phyloP scores from a whole-genome alignment of 257 asterid species.

The Eucommia ulmoides region DNA sequence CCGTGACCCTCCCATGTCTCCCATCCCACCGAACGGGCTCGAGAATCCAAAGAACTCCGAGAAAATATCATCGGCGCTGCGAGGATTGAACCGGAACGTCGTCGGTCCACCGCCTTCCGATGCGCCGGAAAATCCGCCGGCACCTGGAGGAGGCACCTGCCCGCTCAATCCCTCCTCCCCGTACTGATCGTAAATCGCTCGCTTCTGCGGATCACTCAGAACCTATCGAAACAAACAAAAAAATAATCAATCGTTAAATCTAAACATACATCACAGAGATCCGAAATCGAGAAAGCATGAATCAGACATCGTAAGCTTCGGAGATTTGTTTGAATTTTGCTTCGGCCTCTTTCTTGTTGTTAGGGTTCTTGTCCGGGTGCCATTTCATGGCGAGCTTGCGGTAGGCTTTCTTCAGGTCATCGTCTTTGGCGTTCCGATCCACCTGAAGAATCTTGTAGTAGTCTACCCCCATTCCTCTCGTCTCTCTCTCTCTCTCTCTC shows the following conservation, averaged over 20 bases:
- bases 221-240: constrained; percentile 22
- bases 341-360: too few relatives aligned
- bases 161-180: constrained; percentile 69
- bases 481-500: too few relatives aligned
- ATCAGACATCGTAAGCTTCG: constrained; percentile 64
- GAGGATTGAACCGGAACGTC: constrained; percentile 42
- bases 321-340: constrained; percentile 67
- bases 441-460: constrained; percentile 57
- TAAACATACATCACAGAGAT: neutral
- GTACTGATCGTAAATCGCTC: constrained; percentile 51
- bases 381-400: too few relatives aligned
- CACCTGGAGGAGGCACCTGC: constrained; percentile 45
- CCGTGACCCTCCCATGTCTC: constrained; percentile 37
- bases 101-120: constrained; percentile 24
- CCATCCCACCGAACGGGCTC: constrained; percentile 45
- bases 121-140: constrained; percentile 25
- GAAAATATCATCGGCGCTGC: constrained; percentile 49
- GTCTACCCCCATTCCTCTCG: constrained; percentile 54
- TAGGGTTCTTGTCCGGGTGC: too few relatives aligned
- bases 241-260: neutral
- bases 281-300: neutral
- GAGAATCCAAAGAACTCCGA: constrained; percentile 40
- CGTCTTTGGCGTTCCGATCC: constrained; percentile 42
- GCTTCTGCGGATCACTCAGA: constrained; percentile 56
- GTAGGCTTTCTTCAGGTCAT: constrained; percentile 61